Evolutionary conservation across 1,139 yeast genomes (phyloP), one percentile per base, ranked within the genome.

Genomic region (Geotrichum citri-aurantii): DNA sequence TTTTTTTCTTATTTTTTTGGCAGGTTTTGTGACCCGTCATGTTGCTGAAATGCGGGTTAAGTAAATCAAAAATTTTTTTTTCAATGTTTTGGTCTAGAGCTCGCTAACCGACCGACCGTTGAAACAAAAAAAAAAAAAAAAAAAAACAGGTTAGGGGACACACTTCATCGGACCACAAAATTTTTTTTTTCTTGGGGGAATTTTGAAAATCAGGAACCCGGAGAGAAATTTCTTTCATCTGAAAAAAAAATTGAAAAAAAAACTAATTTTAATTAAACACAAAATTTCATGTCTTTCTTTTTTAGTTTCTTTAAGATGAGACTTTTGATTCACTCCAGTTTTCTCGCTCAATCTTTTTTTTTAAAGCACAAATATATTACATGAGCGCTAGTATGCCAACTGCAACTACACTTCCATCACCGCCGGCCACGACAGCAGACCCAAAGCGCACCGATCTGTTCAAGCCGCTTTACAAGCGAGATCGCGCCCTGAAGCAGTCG

Each of bases 391-490:
- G 21, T 11, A 37, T 37, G 44, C 44, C 44, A 2, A 37, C 44
- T n/a, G 44, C 44, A 37, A 37, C 44, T 7, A 37, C 21, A 19
- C 7, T n/a, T 7, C 10, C 44, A n/a, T n/a, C 44, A 37, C 19
- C 44, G 14, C 10, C 44, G 12, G 12, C 33, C 8, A 14, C 3
- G 12, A 14, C 40, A 33, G 17, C 7, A 37, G 44, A n/a, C 12
- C 19, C 19, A 37, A 37, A n/a, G 10, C 19, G 44, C 44, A n/a
- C 19, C 10, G 61, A 59, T 48, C 17, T 56, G 24, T 59, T 59
- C 46, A 59, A 56, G 42, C 61, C 61, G 12, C 50, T 56, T 1
- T 59, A 59, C 50, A 59, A 59, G 31, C 55, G 61, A 12, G 61
- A 59, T 52, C 44, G 44, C 1, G 44, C 21, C 7, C 44, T 37